Evolutionary conservation across 2,329 filamentous ascomycete species (phyloP), one percentile per base, ranked within the genome.

Genomic region (Tolypocladium ovalisporum): DNA sequence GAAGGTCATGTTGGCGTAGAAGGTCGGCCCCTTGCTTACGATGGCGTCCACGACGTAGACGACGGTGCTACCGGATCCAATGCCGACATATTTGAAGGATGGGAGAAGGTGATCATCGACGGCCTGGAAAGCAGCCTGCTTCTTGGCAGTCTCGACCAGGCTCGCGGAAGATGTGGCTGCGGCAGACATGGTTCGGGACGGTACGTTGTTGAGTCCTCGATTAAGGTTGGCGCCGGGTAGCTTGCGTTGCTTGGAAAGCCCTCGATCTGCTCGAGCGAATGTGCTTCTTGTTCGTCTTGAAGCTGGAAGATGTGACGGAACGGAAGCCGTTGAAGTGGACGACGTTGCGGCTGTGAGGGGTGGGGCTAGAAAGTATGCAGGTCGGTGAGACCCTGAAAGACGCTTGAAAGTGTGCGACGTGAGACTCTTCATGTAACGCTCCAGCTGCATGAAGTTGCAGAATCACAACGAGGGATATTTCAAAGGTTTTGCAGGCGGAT

Each of bases 31-130:
- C 56, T 86, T 81, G 56, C 79, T 79, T 40, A 80, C 80, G 72
- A 95, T 93, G 57, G 89, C 88, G 64, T 92, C 87, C 59, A 94
- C 89, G 54, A 93, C 89, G 71, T 93, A 91, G 66, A 91, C 84
- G 62, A 94, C 90, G 24, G 88, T 90, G 65, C 86, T 88, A 59
- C 88, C 88, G 58, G 87, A 90, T 61, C 89, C 89, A 71, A 94
- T 93, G 64, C 89, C 89, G 63, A 92, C 79, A 67, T 83, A 86
- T 57, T 75, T 80, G 75, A 83, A 82, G 44, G 75, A 72, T 47
- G 79, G 78, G 57, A 78, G 77, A 66, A 92, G 87, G 73, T 91
- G 84, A 60, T 90, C 86, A 56, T 80, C 76, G 51, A 92, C 88
- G 54, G 89, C 89, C 64, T 82, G 84, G 71, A 80, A 85, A 61